These are phyloP conservation scores for Leishmania guyanensis DNA, from an alignment of 208 protist genomes.

Conservation along the genomic window DNA sequence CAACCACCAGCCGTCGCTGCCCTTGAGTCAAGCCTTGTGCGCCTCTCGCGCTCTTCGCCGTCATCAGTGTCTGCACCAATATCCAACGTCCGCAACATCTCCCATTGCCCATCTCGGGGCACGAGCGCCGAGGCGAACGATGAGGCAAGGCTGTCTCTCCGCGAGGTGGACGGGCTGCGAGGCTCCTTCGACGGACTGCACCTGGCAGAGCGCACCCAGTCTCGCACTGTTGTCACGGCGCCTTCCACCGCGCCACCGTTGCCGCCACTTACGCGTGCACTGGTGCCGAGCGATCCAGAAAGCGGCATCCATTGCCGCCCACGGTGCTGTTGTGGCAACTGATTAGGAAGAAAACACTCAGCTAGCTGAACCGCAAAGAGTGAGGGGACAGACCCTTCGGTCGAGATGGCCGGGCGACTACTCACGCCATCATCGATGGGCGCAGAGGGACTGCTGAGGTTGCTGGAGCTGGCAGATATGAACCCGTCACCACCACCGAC, in stretches of 20 bases:
- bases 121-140: constrained; percentile 31
- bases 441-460: constrained; percentile 3
- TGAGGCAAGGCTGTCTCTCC: constrained; percentile 39
- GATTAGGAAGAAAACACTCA: background rate
- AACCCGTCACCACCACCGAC: constrained; percentile 4
- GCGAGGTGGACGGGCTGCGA: constrained; percentile 43
- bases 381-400: background rate
- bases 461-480: constrained; percentile 10
- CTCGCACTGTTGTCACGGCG: constrained; percentile 29
- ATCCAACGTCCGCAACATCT: background rate
- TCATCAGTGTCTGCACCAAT: background rate
- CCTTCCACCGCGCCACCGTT: background rate
- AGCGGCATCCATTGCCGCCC: constrained; percentile 30
- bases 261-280: background rate
- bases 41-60: constrained; percentile 5
- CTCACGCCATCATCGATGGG: background rate
- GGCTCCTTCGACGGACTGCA: constrained; percentile 39
- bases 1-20: background rate
- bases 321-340: constrained; percentile 8
- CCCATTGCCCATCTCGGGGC: constrained; percentile 9
- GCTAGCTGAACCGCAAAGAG: background rate
- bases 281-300: background rate
- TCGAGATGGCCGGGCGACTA: background rate
- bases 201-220: constrained; percentile 31
- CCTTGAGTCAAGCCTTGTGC: background rate